Base-by-base conservation (phyloP, 441 rosid species). In the Adansonia grandidieri region DNA sequence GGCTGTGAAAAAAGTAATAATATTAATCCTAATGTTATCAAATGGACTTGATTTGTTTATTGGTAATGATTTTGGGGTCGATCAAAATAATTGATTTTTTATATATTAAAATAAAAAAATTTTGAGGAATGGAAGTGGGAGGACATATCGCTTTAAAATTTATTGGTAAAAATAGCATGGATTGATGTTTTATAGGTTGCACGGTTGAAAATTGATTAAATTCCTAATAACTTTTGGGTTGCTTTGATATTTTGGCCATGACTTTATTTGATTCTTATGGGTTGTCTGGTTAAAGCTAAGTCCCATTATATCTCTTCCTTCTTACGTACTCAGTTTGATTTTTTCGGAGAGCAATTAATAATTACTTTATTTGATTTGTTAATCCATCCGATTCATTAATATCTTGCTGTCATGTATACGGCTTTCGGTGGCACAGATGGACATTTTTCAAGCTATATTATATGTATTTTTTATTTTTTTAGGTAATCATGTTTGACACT, bases 241-340 rank as follows among this genome's bases (percentile, higher is more conserved):
- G 54, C 76, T 60, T 61, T 61, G 45, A 74, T 76, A 51, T 2
- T 64, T 76, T 64, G 45, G 61, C 37, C n/a, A n/a, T 69, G 32
- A 2, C 68, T 77, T 69, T 77, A 69, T 69, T 77, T 77, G 75
- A 77, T 77, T 69, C 80, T 45, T 65, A 60, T 76, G 78, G 61
- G 48, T 64, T 76, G 78, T 48, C 62, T 51, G 51, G 68, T 45
- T 70, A 77, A 77, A 69, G 70, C 42, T 48, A 32, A 42, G 66
- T 54, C 50, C 80, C 75, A 79, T 65, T 73, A 66, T 61, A n/a
- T 57, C 71, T 50, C 58, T 69, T 50, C 72, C 32, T 14, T 56
- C 60, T 56, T 56, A 32, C 40, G 40, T 32, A 32, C 24, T 74
- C 10, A 6, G 4, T 54, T 44, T 62, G 17, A 48, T 50, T 61